Conservation (phyloP, 805 yeast species). For the Groenewaldozyma salmanticensis region DNA sequence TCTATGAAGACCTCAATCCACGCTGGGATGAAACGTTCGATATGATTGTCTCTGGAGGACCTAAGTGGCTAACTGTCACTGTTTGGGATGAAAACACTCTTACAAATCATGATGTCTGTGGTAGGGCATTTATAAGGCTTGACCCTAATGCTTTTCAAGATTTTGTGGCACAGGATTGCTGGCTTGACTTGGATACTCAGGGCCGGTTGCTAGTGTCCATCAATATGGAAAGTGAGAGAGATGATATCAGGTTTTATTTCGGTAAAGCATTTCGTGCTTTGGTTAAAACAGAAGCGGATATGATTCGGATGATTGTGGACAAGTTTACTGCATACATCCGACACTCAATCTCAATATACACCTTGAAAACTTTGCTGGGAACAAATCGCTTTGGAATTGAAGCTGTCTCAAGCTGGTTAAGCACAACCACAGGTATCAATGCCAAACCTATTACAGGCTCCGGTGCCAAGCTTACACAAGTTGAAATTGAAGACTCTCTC, state of each 20-base stretch:
- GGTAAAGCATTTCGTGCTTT: slow-evolving; percentile 66
- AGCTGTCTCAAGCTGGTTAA: slow-evolving; percentile 27
- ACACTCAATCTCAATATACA: slow-evolving; percentile 45
- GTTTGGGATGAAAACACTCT: slow-evolving; percentile 59
- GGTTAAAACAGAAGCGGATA: slow-evolving; percentile 53
- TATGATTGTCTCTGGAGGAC: slow-evolving; percentile 30
- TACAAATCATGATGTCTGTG: slow-evolving; percentile 53
- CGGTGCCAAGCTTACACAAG: slow-evolving; percentile 13
- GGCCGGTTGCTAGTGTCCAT: slow-evolving; percentile 61
- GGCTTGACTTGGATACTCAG: slow-evolving; percentile 52
- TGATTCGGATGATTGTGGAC: slow-evolving; percentile 59
- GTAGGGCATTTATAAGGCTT: slow-evolving; percentile 49
- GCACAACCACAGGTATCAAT: slow-evolving; percentile 16
- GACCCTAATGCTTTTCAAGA: slow-evolving; percentile 55
- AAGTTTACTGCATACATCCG: slow-evolving; percentile 60
- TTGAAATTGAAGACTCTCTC: slow-evolving; percentile 51
- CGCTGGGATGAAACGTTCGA: slow-evolving; percentile 87
- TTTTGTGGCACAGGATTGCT: slow-evolving; percentile 53
- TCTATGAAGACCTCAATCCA: slow-evolving; percentile 55
- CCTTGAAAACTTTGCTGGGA: slow-evolving; percentile 39
- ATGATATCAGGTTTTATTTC: slow-evolving; percentile 71
- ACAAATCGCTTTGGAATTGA: slow-evolving; percentile 18
- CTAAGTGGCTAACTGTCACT: slow-evolving; percentile 44
- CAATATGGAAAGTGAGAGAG: slow-evolving; percentile 68
- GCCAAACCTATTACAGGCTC: slow-evolving; percentile 5